Conservation (phyloP, 306 rosid genomes). For the Vicia villosa region DNA sequence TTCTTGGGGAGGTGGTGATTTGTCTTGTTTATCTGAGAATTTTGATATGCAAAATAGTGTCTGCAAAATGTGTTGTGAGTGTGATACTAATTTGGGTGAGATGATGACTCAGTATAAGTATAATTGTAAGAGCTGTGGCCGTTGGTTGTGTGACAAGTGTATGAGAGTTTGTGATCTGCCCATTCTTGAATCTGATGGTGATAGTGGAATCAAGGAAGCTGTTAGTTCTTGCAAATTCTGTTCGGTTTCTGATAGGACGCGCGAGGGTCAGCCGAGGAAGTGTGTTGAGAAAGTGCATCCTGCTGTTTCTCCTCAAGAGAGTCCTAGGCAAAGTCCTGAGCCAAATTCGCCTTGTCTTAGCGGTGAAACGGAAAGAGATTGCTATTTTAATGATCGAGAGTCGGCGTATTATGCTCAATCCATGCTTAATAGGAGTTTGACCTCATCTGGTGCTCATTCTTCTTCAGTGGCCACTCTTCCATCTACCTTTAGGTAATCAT, state of each 20-base stretch:
- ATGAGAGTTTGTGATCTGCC: slow-evolving; percentile 52
- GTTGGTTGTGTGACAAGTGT: slow-evolving; percentile 75
- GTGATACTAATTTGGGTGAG: slow-evolving; percentile 43
- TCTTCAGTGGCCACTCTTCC: slow-evolving; percentile 55
- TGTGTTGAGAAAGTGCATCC: slow-evolving; percentile 78
- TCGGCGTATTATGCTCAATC: slow-evolving; percentile 54
- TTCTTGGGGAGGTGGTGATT: slow-evolving; percentile 53
- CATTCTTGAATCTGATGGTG: slow-evolving; percentile 42
- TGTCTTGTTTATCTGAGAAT: slow-evolving; percentile 39
- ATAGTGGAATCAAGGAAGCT: slow-evolving; percentile 39
- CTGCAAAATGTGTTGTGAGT: slow-evolving; percentile 71
- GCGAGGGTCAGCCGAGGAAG: slow-evolving; percentile 56
- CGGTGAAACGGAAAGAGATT: slow-evolving; percentile 52
- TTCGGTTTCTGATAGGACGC: slow-evolving; percentile 43
- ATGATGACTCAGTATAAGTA: slow-evolving; percentile 43
- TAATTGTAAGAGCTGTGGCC: slow-evolving; percentile 70
- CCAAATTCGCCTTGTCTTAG: slow-evolving; percentile 68
- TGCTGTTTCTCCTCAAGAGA: slow-evolving; percentile 77
- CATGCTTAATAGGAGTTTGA: slow-evolving; percentile 46
- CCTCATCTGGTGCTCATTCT: slow-evolving; percentile 56
- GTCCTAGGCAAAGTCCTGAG: slow-evolving; percentile 76
- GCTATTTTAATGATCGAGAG: slow-evolving; percentile 51
- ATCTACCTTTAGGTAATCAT: slow-evolving; percentile 63
- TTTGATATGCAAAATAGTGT: slow-evolving; percentile 58
- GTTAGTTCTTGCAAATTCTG: slow-evolving; percentile 68